phyloP scores from a whole-genome alignment of 805 yeast genomes.

The Myxozyma mucilagina region DNA sequence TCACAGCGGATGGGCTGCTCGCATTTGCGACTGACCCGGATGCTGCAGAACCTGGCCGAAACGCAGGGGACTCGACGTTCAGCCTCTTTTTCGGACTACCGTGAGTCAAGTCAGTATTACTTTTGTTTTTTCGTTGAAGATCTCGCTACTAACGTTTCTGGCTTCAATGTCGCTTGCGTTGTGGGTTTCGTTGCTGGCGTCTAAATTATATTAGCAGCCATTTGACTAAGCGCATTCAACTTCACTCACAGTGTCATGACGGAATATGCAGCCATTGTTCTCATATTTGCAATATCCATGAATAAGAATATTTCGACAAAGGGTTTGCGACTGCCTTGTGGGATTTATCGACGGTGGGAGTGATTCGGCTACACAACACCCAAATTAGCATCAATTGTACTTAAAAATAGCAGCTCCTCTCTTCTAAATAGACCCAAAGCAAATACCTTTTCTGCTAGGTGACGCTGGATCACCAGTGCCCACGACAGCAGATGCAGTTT shows the following conservation, averaged over 20 bases:
- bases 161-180: slow-evolving; percentile 7
- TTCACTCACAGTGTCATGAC: slow-evolving; percentile 53
- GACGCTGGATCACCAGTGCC: slow-evolving; percentile 10
- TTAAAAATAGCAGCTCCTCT: not conserved
- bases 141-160: slow-evolving; percentile 12
- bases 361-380: slow-evolving; percentile 4
- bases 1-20: slow-evolving; percentile 12
- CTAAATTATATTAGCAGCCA: not conserved
- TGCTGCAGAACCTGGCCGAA: slow-evolving; percentile 46
- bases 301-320: slow-evolving; percentile 78
- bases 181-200: slow-evolving; percentile 1
- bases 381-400: not conserved
- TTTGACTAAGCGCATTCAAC: not conserved
- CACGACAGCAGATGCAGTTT: slow-evolving; percentile 11
- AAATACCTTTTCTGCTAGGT: slow-evolving; percentile 9
- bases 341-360: slow-evolving; percentile 31
- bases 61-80: slow-evolving; percentile 58
- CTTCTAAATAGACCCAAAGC: not conserved
- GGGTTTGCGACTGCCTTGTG: slow-evolving; percentile 45
- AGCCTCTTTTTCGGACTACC: slow-evolving; percentile 46
- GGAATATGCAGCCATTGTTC: slow-evolving; percentile 82
- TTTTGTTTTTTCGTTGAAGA: not conserved
- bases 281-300: slow-evolving; percentile 88
- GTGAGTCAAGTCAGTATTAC: not conserved
- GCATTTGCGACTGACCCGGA: slow-evolving; percentile 2